Evolutionary conservation across 2,329 filamentous ascomycete genomes (phyloP), one percentile per base, ranked within the genome.

Genomic region (Coniochaeta prunicola): DNA sequence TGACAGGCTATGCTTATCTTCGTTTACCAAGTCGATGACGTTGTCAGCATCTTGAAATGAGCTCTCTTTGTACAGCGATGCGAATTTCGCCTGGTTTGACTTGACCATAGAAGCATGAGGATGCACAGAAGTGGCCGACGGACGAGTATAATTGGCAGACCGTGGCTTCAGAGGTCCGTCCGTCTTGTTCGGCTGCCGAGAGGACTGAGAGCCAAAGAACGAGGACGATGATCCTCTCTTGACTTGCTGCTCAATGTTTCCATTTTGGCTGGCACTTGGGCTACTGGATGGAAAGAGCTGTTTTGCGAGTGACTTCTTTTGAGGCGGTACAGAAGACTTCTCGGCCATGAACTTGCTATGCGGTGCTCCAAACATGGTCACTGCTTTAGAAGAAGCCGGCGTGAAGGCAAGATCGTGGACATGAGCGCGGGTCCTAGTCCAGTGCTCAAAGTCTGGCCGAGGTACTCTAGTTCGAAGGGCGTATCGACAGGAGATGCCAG

Each of bases 231-330:
- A 68, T 64, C 76, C n/a, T n/a, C n/a, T 80, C 61, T 77, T 79
- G 64, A 82, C 73, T 58, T 79, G 77, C 53, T 81, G 76, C 58
- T 78, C 70, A 63, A 86, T 81, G 60, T 79, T 79, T 40, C 71
- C 71, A 68, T 77, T 74, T 6, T 69, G 71, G 17, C 69, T 66
- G 28, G 73, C 68, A 48, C 69, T 71, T 13, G 81, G 79, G 64
- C 78, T 85, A 69, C 80, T 85, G 1, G 84, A 84, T 4, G 82
- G 77, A 62, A 86, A 83, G 17, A 82, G 72, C 59, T 81, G 76
- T 68, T 85, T 83, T 4, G 75, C 70, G 48, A 81, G 68, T 54
- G 69, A 64, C 9, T 67, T 63, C 56, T 71, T 71, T 10, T 48
- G 60, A n/a, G 57, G 57, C n/a, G 69, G 68, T 24, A 67, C 66